Conservation (phyloP, 257 asterid genomes). For the Rhazya stricta region DNA sequence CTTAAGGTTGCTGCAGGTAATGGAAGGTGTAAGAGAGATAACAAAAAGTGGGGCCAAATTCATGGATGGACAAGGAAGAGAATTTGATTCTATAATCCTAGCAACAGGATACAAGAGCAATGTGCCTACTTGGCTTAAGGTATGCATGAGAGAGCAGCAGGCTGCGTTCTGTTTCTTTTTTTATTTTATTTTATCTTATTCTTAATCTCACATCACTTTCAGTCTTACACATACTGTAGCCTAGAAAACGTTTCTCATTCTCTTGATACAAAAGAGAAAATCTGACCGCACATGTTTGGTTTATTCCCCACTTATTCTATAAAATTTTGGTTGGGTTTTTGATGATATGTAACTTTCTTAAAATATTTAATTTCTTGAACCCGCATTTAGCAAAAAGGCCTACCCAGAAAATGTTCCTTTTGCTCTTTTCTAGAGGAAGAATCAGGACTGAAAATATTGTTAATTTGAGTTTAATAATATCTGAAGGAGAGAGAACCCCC, state of each 20-base stretch:
- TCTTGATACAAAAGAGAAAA: constrained; percentile 50
- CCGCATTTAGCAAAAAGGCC: constrained; percentile 17
- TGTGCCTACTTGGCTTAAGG: constrained; percentile 94
- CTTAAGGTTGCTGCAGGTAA: constrained; percentile 37
- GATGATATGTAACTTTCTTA: constrained; percentile 50
- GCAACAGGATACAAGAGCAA: constrained; percentile 98
- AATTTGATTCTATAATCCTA: constrained; percentile 69
- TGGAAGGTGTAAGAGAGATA: constrained; percentile 67
- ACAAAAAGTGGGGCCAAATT: constrained; percentile 73
- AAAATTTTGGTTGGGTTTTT: constrained; percentile 36
- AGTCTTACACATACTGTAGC: constrained; percentile 57
- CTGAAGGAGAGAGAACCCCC: too few species aligned
- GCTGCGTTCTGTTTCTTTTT: constrained; percentile 10
- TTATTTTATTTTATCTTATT: constrained; percentile 24
- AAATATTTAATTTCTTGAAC: constrained; percentile 29
- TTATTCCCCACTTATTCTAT: constrained; percentile 29
- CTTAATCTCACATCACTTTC: constrained; percentile 60
- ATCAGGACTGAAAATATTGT: background rate
- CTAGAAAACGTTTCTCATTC: constrained; percentile 56
- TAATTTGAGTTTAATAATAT: too few species aligned
- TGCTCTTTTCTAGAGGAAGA: constrained; percentile 13
- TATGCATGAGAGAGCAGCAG: constrained; percentile 21
- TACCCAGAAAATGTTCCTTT: constrained; percentile 27
- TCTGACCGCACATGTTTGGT: constrained; percentile 81
- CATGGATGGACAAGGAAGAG: constrained; percentile 70